phyloP scores from a whole-genome alignment of 2,329 filamentous ascomycete genomes.

The Talaromyces sp. region DNA sequence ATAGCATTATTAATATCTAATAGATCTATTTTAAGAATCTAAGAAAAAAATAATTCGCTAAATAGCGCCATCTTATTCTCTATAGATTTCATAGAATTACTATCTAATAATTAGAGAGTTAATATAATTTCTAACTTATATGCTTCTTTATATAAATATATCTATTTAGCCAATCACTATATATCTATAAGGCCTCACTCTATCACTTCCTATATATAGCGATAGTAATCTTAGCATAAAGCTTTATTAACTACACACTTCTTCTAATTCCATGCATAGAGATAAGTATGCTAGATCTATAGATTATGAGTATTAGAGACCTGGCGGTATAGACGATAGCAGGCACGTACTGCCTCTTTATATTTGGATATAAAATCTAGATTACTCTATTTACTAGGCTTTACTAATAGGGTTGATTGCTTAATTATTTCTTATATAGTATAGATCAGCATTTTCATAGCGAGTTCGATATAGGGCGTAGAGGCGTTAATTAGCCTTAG shows the following conservation, averaged over 20 bases:
- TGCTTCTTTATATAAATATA: too few species aligned
- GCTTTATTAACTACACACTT: conserved; percentile 17
- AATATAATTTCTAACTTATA: too few species aligned
- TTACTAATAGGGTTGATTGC: not conserved
- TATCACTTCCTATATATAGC: too few species aligned
- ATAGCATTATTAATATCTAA: too few species aligned
- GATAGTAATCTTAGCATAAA: too few species aligned
- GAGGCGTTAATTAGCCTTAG: not conserved
- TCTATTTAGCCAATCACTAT: too few species aligned
- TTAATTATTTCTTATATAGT: not conserved
- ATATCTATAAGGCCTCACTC: too few species aligned
- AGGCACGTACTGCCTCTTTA: not conserved
- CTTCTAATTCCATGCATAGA: not conserved
- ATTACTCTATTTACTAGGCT: not conserved
- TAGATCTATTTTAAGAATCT: too few species aligned
- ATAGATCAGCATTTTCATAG: not conserved
- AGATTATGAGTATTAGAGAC: not conserved
- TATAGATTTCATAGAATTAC: too few species aligned
- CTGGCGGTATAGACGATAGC: not conserved
- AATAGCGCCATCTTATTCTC: too few species aligned
- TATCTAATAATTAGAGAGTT: too few species aligned
- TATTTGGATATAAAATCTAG: not conserved
- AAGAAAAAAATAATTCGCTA: too few species aligned
- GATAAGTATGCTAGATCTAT: not conserved
- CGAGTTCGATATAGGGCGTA: not conserved